A percentile compares a stretch with the other conserved stretches of the same genome.
phyloP scores from a whole-genome alignment of 805 yeast genomes.

The Candida maris region DNA sequence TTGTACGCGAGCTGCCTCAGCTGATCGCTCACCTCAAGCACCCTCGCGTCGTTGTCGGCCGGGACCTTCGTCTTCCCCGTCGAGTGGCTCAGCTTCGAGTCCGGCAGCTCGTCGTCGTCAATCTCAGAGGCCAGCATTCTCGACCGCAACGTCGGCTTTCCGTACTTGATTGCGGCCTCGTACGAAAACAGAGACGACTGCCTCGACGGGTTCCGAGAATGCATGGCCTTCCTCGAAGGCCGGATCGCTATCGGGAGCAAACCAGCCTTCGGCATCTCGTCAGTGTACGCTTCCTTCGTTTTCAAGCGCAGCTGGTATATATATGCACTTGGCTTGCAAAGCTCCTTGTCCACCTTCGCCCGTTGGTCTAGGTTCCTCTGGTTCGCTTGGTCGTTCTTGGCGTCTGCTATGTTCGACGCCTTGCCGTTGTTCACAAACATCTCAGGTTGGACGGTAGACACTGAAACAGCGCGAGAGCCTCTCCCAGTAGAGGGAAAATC shows the following conservation, averaged over 20 bases:
- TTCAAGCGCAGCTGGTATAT: constrained; percentile 12
- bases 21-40: constrained; percentile 31
- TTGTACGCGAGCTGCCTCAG: constrained; percentile 23
- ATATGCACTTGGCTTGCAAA: constrained; percentile 12
- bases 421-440: constrained; percentile 20
- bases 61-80: constrained; percentile 28
- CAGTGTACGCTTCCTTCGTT: constrained; percentile 40
- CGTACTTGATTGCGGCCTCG: constrained; percentile 53
- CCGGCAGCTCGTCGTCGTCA: constrained; percentile 54
- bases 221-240: constrained; percentile 35
- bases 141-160: constrained; percentile 58
- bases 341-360: constrained; percentile 1
- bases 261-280: constrained; percentile 44
- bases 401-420: constrained; percentile 1
- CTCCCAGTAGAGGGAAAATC: constrained; percentile 36
- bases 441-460: constrained; percentile 31
- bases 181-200: constrained; percentile 24
- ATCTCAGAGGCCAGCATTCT: constrained; percentile 73
- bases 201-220: constrained; percentile 28
- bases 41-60: constrained; percentile 31
- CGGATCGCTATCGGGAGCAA: constrained; percentile 54
- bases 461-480: constrained; percentile 35
- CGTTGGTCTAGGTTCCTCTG: constrained; percentile 1
- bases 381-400: neutral
- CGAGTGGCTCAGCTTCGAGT: constrained; percentile 30